Evolutionary conservation across 2,329 filamentous ascomycete genomes (phyloP).

Genomic region (Helotiales sp.): DNA sequence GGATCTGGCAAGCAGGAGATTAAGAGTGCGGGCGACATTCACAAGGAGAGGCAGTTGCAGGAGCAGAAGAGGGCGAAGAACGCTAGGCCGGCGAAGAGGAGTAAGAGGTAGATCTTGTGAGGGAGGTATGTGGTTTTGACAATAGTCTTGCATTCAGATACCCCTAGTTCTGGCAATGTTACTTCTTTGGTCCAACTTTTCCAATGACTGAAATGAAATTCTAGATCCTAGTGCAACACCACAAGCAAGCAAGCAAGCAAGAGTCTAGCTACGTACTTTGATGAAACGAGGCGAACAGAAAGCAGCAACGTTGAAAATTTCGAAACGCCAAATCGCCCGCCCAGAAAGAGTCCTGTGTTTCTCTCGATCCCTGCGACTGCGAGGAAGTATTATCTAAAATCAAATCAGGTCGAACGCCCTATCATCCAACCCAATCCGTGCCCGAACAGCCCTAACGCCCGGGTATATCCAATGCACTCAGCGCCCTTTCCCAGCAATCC

Average conservation of each 20-base stretch:
- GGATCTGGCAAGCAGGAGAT: slow-evolving; percentile 78
- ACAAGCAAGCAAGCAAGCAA: not conserved
- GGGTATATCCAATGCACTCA: slow-evolving; percentile 14
- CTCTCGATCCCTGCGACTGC: slow-evolving; percentile 8
- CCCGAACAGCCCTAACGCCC: slow-evolving; percentile 18
- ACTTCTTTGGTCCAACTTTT: not conserved
- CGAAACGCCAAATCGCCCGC: not conserved
- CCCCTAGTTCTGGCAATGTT: not conserved
- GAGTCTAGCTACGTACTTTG: not conserved
- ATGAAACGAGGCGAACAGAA: not conserved
- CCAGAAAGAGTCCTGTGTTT: slow-evolving; percentile 19
- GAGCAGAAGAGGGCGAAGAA: slow-evolving; percentile 86
- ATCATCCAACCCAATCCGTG: not conserved
- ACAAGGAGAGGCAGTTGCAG: slow-evolving; percentile 78
- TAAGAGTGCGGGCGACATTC: slow-evolving; percentile 81
- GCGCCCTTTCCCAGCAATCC: not conserved
- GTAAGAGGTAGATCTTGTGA: slow-evolving; percentile 33
- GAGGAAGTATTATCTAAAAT: not conserved
- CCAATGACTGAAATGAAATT: not conserved
- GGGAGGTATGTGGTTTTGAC: not conserved
- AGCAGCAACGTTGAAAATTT: not conserved
- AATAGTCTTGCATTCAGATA: slow-evolving; percentile 15
- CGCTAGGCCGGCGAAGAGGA: slow-evolving; percentile 74
- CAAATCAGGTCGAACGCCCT: not conserved
- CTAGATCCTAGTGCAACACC: not conserved